Base-by-base conservation (phyloP, 202 grass and related monocot species). In the Schoenoplectus triqueter region DNA sequence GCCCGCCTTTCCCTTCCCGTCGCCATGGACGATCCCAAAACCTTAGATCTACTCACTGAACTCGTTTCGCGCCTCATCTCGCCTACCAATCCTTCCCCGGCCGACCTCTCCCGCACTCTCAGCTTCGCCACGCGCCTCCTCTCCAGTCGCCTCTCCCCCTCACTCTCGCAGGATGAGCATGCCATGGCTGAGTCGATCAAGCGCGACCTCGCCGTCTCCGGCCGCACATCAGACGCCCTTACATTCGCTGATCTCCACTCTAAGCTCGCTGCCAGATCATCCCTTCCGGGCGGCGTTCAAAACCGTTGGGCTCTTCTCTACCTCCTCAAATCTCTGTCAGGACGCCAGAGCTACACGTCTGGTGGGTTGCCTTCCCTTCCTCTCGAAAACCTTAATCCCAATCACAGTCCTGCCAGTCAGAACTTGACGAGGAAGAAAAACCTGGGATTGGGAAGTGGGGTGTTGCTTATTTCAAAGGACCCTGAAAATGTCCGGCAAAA, bases 151-250 rank as follows among this genome's bases (percentile, higher is more conserved):
- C 91, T 97, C 86, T 87, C 90, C 3, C 89, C 92, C 5, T 86
- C 90, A 6, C 60, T 92, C 63, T 80, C 93, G 55, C 89, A 90
- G 65, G 92, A 97, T 41, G 95, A 97, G 85, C 87, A 90, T 78
- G 92, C 92, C 59, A 90, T 97, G 84, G 92, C 89, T 47, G 95
- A 97, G 84, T 91, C 95, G 72, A 91, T 97, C 86, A 97, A 97
- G 87, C 92, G 92, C 50, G 86, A 89, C 69, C 90, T 97, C 80
- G 92, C 90, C 0, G 82, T 85, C 20, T 97, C 89, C 8, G 95
- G 92, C n/a, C 87, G 88, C 39, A 85, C 91, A 18, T 75, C 90
- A 5, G 92, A 94, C 10, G 95, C 95, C 5, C 92, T 97, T 49
- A 54, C 92, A 56, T 93, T 97, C 69, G 88, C 92, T 2, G 95